Evolutionary conservation across 2,329 filamentous ascomycete genomes (phyloP), one percentile per base, ranked within the genome.

Genomic region (Penicillium psychrosexuale): DNA sequence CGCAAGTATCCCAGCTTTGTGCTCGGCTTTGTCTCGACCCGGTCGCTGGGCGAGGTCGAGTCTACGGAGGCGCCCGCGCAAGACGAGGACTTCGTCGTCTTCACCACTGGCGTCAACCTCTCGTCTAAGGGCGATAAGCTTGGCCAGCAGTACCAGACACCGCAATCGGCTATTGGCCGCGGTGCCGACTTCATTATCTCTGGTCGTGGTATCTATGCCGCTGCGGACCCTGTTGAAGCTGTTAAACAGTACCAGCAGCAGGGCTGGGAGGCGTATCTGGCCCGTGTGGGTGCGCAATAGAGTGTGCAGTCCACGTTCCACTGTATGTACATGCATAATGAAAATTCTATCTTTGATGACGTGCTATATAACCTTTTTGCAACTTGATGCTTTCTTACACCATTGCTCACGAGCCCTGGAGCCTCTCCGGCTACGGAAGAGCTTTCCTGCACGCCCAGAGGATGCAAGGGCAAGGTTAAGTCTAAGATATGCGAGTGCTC

Each of bases 161-260:
- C 77, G 8, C 70, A 69, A 55, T 75, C 73, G 36, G 77, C 77
- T 0, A 69, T 78, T 60, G 73, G 65, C 9, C 69, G 76, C 12
- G 77, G 77, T 8, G 77, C 77, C 12, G 77, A 79, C 59, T 79
- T 79, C 55, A 77, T 79, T 40, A 78, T 79, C 60, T 71, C 75
- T 9, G 77, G 77, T 3, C 68, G 77, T 27, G 77, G 77, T 7
- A 78, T 79, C 51, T 78, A 79, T 62, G 73, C 73, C 30, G 74
- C 74, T 17, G 51, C 67, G 11, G 76, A 79, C 62, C 75, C 77
- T 6, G 70, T 78, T 27, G 72, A 73, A 55, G 75, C 75, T 3
- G 76, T 67, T 4, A 70, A 72, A 61, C 68, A 69, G 61, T 79
- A 79, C 64, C 75, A 72, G 60, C 64, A 74, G 58, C 74, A 76